A percentile compares a stretch with the other conserved stretches of the same genome.
These are phyloP conservation scores for Periconia macrospinosa DNA, from an alignment of 2,329 filamentous ascomycete species.

Conservation along the genomic window DNA sequence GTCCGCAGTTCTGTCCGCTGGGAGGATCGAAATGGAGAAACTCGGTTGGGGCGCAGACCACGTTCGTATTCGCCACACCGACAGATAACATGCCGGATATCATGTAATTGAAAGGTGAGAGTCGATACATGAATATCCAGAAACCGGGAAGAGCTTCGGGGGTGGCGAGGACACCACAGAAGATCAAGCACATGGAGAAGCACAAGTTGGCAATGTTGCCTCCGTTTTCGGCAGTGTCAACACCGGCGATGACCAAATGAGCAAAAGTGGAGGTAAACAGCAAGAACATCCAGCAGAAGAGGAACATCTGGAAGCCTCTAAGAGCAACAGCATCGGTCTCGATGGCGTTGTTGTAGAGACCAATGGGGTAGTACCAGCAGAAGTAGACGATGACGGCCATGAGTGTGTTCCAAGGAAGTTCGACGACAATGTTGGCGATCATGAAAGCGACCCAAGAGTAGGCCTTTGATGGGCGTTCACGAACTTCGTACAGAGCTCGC, in stretches of 20 bases:
- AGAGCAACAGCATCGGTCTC: constrained; percentile 63
- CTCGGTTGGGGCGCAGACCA: constrained; percentile 72
- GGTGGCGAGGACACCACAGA: constrained; percentile 72
- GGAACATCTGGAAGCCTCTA: constrained; percentile 77
- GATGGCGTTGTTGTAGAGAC: constrained; percentile 70
- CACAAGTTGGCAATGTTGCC: constrained; percentile 75
- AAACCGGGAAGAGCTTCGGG: constrained; percentile 68
- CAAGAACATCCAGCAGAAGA: constrained; percentile 74
- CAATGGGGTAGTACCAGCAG: constrained; percentile 85
- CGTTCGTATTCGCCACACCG: constrained; percentile 67
- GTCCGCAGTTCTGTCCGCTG: constrained; percentile 44
- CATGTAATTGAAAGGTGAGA: constrained; percentile 82
- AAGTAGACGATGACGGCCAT: constrained; percentile 77
- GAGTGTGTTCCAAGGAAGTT: constrained; percentile 81
- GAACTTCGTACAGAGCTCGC: constrained; percentile 79
- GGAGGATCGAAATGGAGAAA: constrained; percentile 67
- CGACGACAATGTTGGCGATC: constrained; percentile 78
- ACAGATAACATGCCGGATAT: constrained; percentile 71
- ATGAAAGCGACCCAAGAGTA: constrained; percentile 88
- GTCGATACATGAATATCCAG: constrained; percentile 83
- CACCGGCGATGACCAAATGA: constrained; percentile 73
- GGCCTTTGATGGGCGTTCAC: constrained; percentile 80
- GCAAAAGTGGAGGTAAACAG: constrained; percentile 82
- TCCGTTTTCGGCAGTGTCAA: constrained; percentile 74
- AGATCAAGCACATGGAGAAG: constrained; percentile 73